Conservation (phyloP, 192 early-diverging fungal species). For the Rhizoclosmatium sp. region DNA sequence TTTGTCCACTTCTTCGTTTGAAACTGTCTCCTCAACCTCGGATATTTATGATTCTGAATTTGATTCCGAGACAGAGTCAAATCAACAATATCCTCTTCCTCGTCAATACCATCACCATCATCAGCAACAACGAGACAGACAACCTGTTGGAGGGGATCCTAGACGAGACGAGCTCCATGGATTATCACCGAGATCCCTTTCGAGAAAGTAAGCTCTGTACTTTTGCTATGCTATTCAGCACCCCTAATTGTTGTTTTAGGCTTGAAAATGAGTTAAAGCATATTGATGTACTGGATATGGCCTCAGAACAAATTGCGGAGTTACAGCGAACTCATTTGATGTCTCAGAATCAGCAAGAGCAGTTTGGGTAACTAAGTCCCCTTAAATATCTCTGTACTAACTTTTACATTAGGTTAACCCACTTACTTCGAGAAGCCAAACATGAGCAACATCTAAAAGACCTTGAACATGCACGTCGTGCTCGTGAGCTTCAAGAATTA, state of each 20-base stretch:
- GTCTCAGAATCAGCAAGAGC: background rate
- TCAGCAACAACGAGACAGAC: background rate
- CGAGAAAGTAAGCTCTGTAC: slow-evolving; percentile 15
- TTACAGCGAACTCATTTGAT: background rate
- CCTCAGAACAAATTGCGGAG: background rate
- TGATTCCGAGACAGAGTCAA: slow-evolving; percentile 4
- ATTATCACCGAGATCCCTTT: slow-evolving; percentile 11
- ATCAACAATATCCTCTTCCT: background rate
- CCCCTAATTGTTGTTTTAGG: background rate
- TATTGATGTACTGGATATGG: slow-evolving; percentile 8
- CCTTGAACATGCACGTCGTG: slow-evolving; percentile 1
- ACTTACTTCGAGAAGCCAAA: background rate
- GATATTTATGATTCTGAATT: slow-evolving; percentile 6
- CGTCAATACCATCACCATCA: slow-evolving; percentile 1
- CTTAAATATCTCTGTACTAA: background rate
- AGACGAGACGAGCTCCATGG: background rate
- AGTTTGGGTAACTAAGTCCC: background rate
- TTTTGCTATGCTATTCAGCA: background rate
- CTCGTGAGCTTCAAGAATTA: slow-evolving; percentile 4
- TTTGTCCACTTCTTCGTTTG: too few species aligned
- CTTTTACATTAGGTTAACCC: background rate
- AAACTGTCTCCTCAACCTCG: too few species aligned
- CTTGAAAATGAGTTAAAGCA: slow-evolving; percentile 7
- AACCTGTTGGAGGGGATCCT: background rate
- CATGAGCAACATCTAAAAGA: background rate